Evolutionary conservation across 2,329 filamentous ascomycete genomes (phyloP).

Genomic region (Thyridium curvatum): DNA sequence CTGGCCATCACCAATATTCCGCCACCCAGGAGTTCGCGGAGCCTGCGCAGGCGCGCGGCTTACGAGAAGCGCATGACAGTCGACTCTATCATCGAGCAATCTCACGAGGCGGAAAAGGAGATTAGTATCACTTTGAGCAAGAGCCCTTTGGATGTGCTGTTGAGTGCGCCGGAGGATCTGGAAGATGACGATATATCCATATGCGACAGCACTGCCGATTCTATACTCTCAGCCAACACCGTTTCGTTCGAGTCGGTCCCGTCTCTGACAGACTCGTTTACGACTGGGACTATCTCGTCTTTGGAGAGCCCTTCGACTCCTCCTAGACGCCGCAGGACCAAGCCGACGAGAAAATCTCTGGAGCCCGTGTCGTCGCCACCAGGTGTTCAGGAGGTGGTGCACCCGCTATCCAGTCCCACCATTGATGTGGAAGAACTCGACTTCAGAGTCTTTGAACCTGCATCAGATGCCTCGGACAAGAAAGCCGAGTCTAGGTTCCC

Average conservation of each 20-base stretch:
- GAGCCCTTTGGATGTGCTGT: conserved; percentile 51
- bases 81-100: conserved; percentile 48
- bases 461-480: conserved; percentile 9
- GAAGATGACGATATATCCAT: conserved; percentile 38
- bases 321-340: conserved; percentile 18
- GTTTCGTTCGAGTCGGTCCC: conserved; percentile 56
- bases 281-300: conserved; percentile 42
- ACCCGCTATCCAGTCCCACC: conserved; percentile 38
- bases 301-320: conserved; percentile 41
- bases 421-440: conserved; percentile 38
- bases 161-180: conserved; percentile 54
- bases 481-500: conserved; percentile 24
- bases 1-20: conserved; percentile 58
- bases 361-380: conserved; percentile 51
- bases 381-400: conserved; percentile 43
- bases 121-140: conserved; percentile 47
- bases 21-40: conserved; percentile 32
- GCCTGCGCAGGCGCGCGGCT: conserved; percentile 15
- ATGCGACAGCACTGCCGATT: conserved; percentile 47
- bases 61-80: conserved; percentile 40
- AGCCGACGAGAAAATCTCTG: conserved; percentile 38
- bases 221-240: conserved; percentile 46
- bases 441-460: conserved; percentile 33
- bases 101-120: conserved; percentile 51
- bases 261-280: conserved; percentile 49